Evolutionary conservation across 1,139 yeast genomes (phyloP), one percentile per base, ranked within the genome.

Genomic region (Saccharomyces pastorianus): DNA sequence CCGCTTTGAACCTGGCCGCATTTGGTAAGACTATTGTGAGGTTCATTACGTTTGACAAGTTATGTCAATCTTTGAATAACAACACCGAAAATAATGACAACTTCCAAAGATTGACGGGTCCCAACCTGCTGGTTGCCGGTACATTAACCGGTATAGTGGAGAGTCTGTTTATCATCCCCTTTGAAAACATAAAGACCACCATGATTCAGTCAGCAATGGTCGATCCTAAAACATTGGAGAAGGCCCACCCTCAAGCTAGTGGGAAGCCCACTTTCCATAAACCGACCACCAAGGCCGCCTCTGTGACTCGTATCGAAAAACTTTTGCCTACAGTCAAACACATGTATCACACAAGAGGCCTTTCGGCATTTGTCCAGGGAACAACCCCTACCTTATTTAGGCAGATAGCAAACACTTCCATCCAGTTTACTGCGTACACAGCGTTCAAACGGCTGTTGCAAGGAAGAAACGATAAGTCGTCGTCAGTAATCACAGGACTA

Each of bases 81-180:
- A 64, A 66, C 11, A 55, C 57, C 20, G 29, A 61, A 1, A 74
- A 80, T 23, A 83, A 80, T 23, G 70, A 71, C 47, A 80, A 80
- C 26, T 78, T 79, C 57, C 77, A 34, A 13, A 34, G 42, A 34
- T 9, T 87, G 1, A 76, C 84, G 14, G 90, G 91, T 3, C 88
- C 90, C 9, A 71, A 88, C 59, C 77, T 86, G 51, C 85, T 85
- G 8, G 82, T 88, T 56, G 97, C 97, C 2, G 97, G 96, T 6
- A 79, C 85, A 51, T 80, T 89, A 75, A 87, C 96, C 9, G 98
- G 95, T 5, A 77, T 84, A 55, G 73, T 84, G 52, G 99, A 93
- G 70, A 84, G 95, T 5, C 63, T 89, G 47, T 80, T 90, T 76
- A 81, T 93, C 31, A 87, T 93, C 27, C 99, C 99, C 0, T 91